Evolutionary conservation across 2,329 filamentous ascomycete genomes (phyloP).

Genomic region (Fusarium nodosum): DNA sequence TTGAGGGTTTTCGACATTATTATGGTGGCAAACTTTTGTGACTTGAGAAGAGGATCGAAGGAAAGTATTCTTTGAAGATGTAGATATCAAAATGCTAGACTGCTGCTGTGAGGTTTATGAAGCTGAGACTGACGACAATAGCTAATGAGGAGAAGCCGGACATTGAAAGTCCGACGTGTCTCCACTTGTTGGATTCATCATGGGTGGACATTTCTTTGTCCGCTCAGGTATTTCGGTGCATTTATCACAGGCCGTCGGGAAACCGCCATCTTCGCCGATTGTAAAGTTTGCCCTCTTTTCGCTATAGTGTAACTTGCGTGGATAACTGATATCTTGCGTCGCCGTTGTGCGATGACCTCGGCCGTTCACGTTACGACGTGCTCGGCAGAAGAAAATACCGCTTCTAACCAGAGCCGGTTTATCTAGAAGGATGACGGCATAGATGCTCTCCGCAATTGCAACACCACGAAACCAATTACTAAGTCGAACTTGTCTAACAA

Average conservation of each 20-base stretch:
- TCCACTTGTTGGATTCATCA: rapidly evolving
- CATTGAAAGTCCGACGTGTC: neutral
- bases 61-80: neutral
- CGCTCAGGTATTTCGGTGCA: neutral
- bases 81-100: neutral
- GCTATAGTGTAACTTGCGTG: rapidly evolving
- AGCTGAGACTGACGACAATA: neutral
- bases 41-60: rapidly evolving
- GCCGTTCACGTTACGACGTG: rapidly evolving
- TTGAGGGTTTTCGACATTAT: slow-evolving; percentile 55
- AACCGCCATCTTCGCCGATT: neutral
- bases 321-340: neutral
- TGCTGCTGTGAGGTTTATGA: neutral
- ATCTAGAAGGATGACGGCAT: slow-evolving; percentile 14
- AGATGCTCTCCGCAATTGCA: slow-evolving; percentile 17
- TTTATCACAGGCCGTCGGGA: neutral
- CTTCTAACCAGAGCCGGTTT: neutral
- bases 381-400: slow-evolving; percentile 7
- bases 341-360: neutral
- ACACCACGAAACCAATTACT: slow-evolving; percentile 8
- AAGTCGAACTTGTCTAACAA: slow-evolving; percentile 19
- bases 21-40: no score
- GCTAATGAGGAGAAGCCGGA: slow-evolving; percentile 7
- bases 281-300: neutral
- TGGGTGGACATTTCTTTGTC: slow-evolving; percentile 27